These are phyloP conservation scores for Oligophagozyma castellii DNA, from an alignment of 1,139 yeast species.

Conservation along the genomic window DNA sequence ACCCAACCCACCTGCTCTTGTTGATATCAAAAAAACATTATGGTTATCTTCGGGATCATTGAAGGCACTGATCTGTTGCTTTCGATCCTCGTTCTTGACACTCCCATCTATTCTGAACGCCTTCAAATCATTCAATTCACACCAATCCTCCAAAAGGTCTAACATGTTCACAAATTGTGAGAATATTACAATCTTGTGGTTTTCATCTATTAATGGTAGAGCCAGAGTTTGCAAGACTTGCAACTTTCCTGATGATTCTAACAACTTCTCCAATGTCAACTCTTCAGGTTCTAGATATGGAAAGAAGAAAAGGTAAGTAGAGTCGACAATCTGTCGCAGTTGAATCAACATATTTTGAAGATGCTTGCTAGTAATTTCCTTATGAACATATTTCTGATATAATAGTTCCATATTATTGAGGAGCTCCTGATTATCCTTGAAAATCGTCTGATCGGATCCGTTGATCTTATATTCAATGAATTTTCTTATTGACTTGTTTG, in stretches of 20 bases:
- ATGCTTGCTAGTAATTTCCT: slow-evolving; percentile 30
- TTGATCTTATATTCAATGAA: slow-evolving; percentile 26
- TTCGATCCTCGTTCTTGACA: slow-evolving; percentile 50
- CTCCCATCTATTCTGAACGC: slow-evolving; percentile 69
- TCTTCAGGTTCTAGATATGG: slow-evolving; percentile 47
- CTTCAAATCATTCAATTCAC: slow-evolving; percentile 31
- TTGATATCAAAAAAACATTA: slow-evolving; percentile 53
- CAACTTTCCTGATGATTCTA: slow-evolving; percentile 55
- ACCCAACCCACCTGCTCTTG: slow-evolving; percentile 93
- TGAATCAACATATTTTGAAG: slow-evolving; percentile 69
- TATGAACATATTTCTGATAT: slow-evolving; percentile 17
- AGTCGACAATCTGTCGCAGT: slow-evolving; percentile 66
- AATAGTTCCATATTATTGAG: slow-evolving; percentile 17
- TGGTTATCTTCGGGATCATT: slow-evolving; percentile 24
- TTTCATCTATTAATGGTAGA: slow-evolving; percentile 31
- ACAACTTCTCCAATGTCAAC: slow-evolving; percentile 25
- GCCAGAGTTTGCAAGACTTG: slow-evolving; percentile 54
- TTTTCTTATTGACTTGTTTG: slow-evolving; percentile 28
- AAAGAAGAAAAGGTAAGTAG: slow-evolving; percentile 71
- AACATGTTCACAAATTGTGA: slow-evolving; percentile 74
- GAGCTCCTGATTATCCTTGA: slow-evolving; percentile 5
- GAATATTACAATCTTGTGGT: slow-evolving; percentile 65
- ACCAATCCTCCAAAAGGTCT: slow-evolving; percentile 65
- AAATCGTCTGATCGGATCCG: slow-evolving; percentile 4
- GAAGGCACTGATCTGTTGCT: slow-evolving; percentile 48